A percentile compares a stretch with the other conserved stretches of the same genome.
Evolutionary conservation across 768 basidiomycete species (phyloP).

Genomic region (Termitomyces sp.): DNA sequence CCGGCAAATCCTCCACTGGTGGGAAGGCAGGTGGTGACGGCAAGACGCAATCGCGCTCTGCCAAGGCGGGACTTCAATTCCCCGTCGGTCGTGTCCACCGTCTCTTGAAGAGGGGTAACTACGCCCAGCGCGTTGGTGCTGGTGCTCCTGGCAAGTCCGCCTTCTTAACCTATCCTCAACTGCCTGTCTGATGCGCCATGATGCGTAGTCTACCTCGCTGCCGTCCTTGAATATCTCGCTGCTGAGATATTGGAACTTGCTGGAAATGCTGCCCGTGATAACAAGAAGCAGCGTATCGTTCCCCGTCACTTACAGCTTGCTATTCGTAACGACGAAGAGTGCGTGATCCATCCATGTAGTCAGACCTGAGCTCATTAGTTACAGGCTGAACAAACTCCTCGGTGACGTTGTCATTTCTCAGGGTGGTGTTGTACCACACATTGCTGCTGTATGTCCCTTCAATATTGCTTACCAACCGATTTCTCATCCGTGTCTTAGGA

Average conservation of each 20-base stretch:
- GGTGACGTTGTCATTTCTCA: constrained; percentile 90
- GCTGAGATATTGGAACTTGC: constrained; percentile 94
- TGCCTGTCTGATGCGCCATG: neutral
- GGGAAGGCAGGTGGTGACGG: constrained; percentile 54
- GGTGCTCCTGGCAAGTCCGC: constrained; percentile 70
- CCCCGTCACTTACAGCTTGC: constrained; percentile 94
- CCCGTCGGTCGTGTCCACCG: constrained; percentile 94
- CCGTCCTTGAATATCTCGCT: constrained; percentile 88
- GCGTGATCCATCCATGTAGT: constrained; percentile 17
- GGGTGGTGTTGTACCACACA: constrained; percentile 89
- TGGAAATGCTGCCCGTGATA: constrained; percentile 85
- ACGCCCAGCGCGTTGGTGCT: constrained; percentile 82
- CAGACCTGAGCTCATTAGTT: neutral
- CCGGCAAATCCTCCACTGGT: constrained; percentile 68
- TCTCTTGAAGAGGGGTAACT: constrained; percentile 83
- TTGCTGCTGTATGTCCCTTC: constrained; percentile 39
- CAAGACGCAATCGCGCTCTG: constrained; percentile 68
- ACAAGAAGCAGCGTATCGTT: constrained; percentile 95
- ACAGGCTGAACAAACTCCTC: constrained; percentile 66
- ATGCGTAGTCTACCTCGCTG: constrained; percentile 77
- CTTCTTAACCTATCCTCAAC: neutral
- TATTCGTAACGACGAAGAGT: constrained; percentile 93
- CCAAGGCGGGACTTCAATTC: constrained; percentile 77
- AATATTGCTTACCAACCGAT: neutral
- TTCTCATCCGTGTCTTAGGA: constrained; percentile 22